Conservation (phyloP, 108 stramenopile genomes). For the Mayamaea pseudoterrestris region DNA sequence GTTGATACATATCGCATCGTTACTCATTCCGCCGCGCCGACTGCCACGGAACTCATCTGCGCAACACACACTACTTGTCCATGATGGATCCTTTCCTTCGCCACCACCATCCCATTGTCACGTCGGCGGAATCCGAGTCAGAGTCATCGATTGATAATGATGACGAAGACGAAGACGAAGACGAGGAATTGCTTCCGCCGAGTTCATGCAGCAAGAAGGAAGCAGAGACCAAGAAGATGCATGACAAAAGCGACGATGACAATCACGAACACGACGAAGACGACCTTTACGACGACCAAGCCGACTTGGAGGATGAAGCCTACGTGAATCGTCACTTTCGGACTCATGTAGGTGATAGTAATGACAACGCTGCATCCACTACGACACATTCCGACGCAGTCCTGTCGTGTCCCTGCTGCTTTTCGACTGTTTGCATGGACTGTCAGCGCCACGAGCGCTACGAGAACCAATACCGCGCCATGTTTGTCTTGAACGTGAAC, state of each 20-base stretch:
- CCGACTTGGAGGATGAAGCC: slow-evolving; percentile 77
- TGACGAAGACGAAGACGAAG: too few relatives aligned
- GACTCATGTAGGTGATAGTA: slow-evolving; percentile 34
- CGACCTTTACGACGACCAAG: slow-evolving; percentile 27
- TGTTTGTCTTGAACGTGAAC: slow-evolving; percentile 85
- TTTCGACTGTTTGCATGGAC: slow-evolving; percentile 81
- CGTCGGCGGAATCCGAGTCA: too few relatives aligned
- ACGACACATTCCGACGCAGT: slow-evolving; percentile 46
- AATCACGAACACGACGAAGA: not conserved
- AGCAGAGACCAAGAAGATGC: not conserved
- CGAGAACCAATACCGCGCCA: slow-evolving; percentile 76
- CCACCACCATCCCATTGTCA: too few relatives aligned
- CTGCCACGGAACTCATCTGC: too few relatives aligned
- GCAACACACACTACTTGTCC: too few relatives aligned
- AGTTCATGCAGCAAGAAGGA: not conserved
- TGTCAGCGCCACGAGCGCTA: slow-evolving; percentile 73
- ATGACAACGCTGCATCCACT: slow-evolving; percentile 6
- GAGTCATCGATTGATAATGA: too few relatives aligned
- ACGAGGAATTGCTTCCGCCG: not conserved
- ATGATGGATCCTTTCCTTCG: too few relatives aligned
- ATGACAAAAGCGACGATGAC: not conserved
- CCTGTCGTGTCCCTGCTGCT: slow-evolving; percentile 77
- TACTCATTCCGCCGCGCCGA: too few relatives aligned
- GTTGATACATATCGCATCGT: too few relatives aligned
- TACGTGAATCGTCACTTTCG: slow-evolving; percentile 73